phyloP scores from a whole-genome alignment of 1,284 basidiomycete species.

The Cryptococcus depauperatus region DNA sequence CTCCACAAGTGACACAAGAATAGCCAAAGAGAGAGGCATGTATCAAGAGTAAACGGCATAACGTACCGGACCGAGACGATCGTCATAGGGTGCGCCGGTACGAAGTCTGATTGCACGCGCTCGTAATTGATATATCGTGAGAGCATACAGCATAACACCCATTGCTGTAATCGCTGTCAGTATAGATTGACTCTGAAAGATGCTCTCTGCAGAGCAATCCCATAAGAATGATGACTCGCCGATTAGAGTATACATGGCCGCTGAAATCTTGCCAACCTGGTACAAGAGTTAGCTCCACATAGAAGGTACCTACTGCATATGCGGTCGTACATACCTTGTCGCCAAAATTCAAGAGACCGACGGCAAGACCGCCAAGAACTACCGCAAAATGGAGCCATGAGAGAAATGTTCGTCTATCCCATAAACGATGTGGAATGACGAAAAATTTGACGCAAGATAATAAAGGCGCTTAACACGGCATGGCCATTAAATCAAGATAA shows the following conservation, averaged over 20 bases:
- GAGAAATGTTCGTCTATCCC: conserved; percentile 61
- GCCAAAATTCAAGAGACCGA: conserved; percentile 95
- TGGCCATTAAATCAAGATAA: not conserved
- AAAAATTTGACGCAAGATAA: no score
- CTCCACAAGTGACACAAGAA: conserved; percentile 15
- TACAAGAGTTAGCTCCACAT: not conserved
- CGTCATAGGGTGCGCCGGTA: conserved; percentile 92
- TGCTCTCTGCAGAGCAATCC: no score
- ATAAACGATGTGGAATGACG: no score
- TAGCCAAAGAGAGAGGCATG: not conserved
- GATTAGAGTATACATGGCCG: conserved; percentile 46
- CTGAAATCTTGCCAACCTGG: conserved; percentile 45
- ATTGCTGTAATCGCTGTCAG: conserved; percentile 73
- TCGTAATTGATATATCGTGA: conserved; percentile 94
- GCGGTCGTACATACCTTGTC: conserved; percentile 72
- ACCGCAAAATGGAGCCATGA: conserved; percentile 96
- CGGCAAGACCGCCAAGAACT: conserved; percentile 81
- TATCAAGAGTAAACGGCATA: not conserved
- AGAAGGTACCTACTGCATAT: not conserved
- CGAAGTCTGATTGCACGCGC: conserved; percentile 85
- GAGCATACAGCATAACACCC: conserved; percentile 92
- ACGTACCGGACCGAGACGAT: conserved; percentile 76
- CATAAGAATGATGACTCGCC: conserved; percentile 45
- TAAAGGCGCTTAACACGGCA: no score
- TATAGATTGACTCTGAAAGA: no score